Conservation (phyloP, 2,329 filamentous ascomycete genomes). For the Ophiosphaerella herpotricha region DNA sequence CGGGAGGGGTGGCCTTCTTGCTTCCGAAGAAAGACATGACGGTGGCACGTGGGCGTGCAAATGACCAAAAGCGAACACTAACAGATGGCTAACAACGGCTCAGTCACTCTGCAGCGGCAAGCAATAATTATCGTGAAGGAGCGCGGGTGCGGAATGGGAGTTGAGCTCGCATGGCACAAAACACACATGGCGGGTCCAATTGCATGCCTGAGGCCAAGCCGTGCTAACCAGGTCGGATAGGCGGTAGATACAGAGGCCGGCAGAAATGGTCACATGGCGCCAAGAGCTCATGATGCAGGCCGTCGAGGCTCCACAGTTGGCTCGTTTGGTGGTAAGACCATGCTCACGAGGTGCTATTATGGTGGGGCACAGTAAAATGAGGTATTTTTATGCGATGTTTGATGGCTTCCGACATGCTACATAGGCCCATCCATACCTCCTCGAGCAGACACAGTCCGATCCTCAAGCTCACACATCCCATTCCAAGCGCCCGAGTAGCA, state of each 20-base stretch:
- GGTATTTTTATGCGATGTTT: constrained; percentile 23
- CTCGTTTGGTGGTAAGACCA: constrained; percentile 13
- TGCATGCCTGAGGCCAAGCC: constrained; percentile 13
- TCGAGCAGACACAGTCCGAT: no score
- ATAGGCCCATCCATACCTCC: constrained; percentile 7
- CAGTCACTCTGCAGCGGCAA: no score
- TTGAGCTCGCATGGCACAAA: background rate
- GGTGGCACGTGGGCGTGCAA: constrained; percentile 5
- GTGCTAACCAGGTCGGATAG: constrained; percentile 21
- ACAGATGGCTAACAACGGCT: no score
- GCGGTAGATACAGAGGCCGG: constrained; percentile 28
- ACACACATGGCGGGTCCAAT: constrained; percentile 24
- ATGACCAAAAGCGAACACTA: no score
- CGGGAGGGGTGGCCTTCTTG: constrained; percentile 53
- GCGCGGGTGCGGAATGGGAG: constrained; percentile 10
- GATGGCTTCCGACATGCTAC: constrained; percentile 19
- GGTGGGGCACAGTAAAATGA: constrained; percentile 16
- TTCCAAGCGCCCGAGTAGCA: constrained; percentile 4
- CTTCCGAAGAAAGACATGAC: constrained; percentile 31
- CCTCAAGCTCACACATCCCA: background rate
- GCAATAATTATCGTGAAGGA: constrained; percentile 2
- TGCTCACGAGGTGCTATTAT: constrained; percentile 20
- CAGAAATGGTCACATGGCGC: constrained; percentile 32
- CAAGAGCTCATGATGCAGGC: constrained; percentile 34
- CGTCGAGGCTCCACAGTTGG: constrained; percentile 22